Base-by-base conservation (phyloP, 371 early-diverging fungal species). In the Mortierella sp. region DNA sequence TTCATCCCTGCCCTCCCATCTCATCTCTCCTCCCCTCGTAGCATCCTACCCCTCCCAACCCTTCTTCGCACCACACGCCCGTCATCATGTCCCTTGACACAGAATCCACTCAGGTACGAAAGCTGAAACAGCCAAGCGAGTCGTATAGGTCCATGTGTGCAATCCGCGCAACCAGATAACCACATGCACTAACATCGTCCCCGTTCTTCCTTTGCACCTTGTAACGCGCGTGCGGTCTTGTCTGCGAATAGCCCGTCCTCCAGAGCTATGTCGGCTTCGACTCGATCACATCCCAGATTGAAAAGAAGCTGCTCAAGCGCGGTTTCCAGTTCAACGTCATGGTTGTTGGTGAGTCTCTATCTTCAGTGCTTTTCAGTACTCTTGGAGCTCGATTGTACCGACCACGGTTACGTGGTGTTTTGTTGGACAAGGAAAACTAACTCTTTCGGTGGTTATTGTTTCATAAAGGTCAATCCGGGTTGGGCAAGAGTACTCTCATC, bases 401-500 rank as follows among this genome's bases (percentile, higher is more conserved):
- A n/a, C n/a, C n/a, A n/a, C n/a, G n/a, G n/a, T n/a, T n/a, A n/a
- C n/a, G n/a, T n/a, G n/a, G n/a, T n/a, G n/a, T n/a, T n/a, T n/a
- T n/a, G n/a, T 19, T 14, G 3, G 45, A 43, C n/a, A 43, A 5
- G 14, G 27, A 18, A 3, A 16, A 26, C 54, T 54, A 42, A 54
- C 55, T 12, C 23, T 27, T 19, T 54, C 42, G 8, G 16, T 54
- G 42, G 8, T n/a, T 26, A n/a, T 54, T 14, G 13, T 27, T 39
- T 39, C 7, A 5, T 24, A 62, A 24, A 91, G 96, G 98, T 61
- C 96, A 98, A 90, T 93, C 96, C 59, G 99, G 99, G 24, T 86
- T 99, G 62, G 99, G 99, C 65, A 97, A 99, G 83, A 95, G 98
- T 13, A 99, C 99, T 31, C 87, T 99, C 59, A 91, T 99, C 78